phyloP scores from a whole-genome alignment of 2,329 filamentous ascomycete species.

The Neoascochyta sp. region DNA sequence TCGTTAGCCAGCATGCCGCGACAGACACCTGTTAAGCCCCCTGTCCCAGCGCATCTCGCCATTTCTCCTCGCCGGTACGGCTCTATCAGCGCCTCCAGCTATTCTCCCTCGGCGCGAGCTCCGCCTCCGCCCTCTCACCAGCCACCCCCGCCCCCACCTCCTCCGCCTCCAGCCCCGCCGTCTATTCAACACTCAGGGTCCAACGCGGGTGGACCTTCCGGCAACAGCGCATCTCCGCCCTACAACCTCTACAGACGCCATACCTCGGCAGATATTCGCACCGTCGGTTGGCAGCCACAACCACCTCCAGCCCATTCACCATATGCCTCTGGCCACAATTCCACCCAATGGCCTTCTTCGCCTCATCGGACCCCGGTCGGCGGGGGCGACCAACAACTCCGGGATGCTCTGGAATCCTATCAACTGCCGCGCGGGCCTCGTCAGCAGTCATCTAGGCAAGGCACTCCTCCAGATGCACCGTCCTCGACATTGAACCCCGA shows the following conservation, averaged over 20 bases:
- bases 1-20: conserved; percentile 56
- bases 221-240: conserved; percentile 50
- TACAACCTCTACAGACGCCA: conserved; percentile 76
- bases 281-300: conserved; percentile 59
- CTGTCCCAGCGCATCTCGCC: conserved; percentile 77
- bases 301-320: conserved; percentile 56
- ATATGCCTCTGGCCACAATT: conserved; percentile 61
- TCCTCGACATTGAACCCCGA: conserved; percentile 51
- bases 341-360: conserved; percentile 64
- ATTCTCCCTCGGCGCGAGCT: conserved; percentile 68
- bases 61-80: conserved; percentile 78
- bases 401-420: conserved; percentile 67
- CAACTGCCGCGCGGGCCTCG: conserved; percentile 56
- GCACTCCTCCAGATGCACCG: conserved; percentile 53
- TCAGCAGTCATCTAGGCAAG: conserved; percentile 50
- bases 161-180: conserved; percentile 62
- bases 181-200: conserved; percentile 60
- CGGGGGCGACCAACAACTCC: conserved; percentile 64
- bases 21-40: conserved; percentile 68
- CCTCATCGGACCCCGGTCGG: conserved; percentile 49
- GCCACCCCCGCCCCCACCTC: conserved; percentile 59
- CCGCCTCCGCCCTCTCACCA: conserved; percentile 66
- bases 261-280: conserved; percentile 91
- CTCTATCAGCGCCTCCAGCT: conserved; percentile 70
- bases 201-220: conserved; percentile 49